Evolutionary conservation across 257 asterid species (phyloP).

Genomic region (Ilex aquifolium): DNA sequence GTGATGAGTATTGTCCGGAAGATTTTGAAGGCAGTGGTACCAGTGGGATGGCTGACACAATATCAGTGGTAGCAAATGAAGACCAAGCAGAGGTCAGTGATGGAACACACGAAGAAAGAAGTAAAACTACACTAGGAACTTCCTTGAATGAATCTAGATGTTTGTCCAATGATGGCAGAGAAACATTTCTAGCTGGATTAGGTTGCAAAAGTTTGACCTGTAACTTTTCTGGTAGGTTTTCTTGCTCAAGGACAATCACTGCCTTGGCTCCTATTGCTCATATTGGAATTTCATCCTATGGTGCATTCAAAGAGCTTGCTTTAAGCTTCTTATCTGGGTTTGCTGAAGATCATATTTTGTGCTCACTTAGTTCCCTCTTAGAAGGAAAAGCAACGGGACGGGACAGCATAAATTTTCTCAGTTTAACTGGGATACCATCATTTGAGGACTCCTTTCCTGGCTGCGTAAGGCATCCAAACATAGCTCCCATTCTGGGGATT

Average conservation of each 20-base stretch:
- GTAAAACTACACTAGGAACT: slow-evolving; percentile 36
- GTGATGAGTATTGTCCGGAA: slow-evolving; percentile 49
- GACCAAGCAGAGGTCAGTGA: slow-evolving; percentile 52
- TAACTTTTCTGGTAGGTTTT: slow-evolving; percentile 47
- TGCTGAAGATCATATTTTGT: slow-evolving; percentile 62
- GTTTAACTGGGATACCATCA: slow-evolving; percentile 71
- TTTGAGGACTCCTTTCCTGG: slow-evolving; percentile 63
- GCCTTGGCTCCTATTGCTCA: slow-evolving; percentile 69
- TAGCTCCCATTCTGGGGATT: slow-evolving; percentile 76
- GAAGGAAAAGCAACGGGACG: slow-evolving; percentile 64
- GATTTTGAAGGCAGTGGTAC: slow-evolving; percentile 29
- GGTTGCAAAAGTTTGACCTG: slow-evolving; percentile 48
- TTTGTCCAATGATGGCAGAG: slow-evolving; percentile 43
- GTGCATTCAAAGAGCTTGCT: slow-evolving; percentile 49
- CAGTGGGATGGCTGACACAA: slow-evolving; percentile 15
- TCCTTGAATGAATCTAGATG: slow-evolving; percentile 38
- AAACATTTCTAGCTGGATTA: slow-evolving; percentile 28
- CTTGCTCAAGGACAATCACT: slow-evolving; percentile 77
- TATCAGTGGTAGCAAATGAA: slow-evolving; percentile 15
- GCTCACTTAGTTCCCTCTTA: slow-evolving; percentile 48
- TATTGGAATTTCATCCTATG: slow-evolving; percentile 49
- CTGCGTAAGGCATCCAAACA: slow-evolving; percentile 90
- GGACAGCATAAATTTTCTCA: slow-evolving; percentile 59
- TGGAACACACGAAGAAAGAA: slow-evolving; percentile 42
- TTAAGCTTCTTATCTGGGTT: slow-evolving; percentile 57